These are phyloP conservation scores for Aquilaria agallochum DNA, from an alignment of 441 rosid species.

Conservation along the genomic window DNA sequence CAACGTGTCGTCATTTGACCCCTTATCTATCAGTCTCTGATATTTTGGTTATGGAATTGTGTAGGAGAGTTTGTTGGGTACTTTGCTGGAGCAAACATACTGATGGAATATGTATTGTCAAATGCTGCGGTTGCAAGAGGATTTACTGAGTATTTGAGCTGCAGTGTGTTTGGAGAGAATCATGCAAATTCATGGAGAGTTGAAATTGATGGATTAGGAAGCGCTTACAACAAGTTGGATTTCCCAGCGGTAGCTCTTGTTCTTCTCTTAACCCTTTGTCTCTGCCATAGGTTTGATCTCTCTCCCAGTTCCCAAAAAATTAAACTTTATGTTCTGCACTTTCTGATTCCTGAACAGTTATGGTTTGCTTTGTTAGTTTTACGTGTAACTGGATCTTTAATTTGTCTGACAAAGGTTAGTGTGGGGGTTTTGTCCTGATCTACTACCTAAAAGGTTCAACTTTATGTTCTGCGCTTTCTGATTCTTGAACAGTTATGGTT, in stretches of 20 bases:
- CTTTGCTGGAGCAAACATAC: conserved; percentile 84
- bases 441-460: no score
- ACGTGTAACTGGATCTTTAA: not conserved
- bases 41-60: conserved; percentile 3
- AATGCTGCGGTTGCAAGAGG: conserved; percentile 91
- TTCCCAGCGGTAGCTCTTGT: conserved; percentile 78
- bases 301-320: not conserved
- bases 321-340: not conserved
- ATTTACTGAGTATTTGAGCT: conserved; percentile 67
- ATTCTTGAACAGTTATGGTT: not conserved
- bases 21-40: conserved; percentile 4
- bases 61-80: conserved; percentile 87
- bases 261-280: conserved; percentile 81
- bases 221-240: conserved; percentile 78
- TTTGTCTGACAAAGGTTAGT: not conserved
- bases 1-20: not conserved
- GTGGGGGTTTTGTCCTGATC: conserved; percentile 6
- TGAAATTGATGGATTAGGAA: conserved; percentile 46
- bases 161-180: conserved; percentile 59
- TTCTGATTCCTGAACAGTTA: not conserved
- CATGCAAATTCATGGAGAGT: conserved; percentile 67
- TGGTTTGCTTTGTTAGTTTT: not conserved
- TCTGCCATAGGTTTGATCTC: conserved; percentile 68
- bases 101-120: conserved; percentile 88
- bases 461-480: conserved; percentile 2